Conservation (phyloP, 2,329 filamentous ascomycete genomes). For the Cordyceps fumosorosea region DNA sequence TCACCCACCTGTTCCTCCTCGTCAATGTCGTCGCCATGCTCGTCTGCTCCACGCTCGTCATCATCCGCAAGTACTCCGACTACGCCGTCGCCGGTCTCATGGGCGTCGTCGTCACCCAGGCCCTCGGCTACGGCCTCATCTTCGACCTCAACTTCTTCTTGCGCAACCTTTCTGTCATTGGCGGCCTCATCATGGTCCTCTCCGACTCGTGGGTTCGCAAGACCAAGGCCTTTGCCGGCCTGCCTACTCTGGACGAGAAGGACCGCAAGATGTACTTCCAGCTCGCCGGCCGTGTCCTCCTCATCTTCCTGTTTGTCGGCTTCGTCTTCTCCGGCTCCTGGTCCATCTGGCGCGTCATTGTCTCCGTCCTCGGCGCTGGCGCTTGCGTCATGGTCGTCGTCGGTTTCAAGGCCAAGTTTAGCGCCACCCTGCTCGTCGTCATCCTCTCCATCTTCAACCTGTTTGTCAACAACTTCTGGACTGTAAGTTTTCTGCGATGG, state of each 20-base stretch:
- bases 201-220: constrained; percentile 98
- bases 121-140: constrained; percentile 92
- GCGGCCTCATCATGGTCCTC: constrained; percentile 93
- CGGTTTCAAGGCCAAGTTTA: constrained; percentile 99
- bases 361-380: constrained; percentile 77
- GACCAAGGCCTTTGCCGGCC: constrained; percentile 89
- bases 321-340: constrained; percentile 95
- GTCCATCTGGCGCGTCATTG: constrained; percentile 80
- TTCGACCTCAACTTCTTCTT: constrained; percentile 99
- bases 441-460: constrained; percentile 96
- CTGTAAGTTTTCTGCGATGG: constrained; percentile 51
- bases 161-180: constrained; percentile 94
- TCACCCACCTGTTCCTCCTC: constrained; percentile 91
- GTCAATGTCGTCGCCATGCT: constrained; percentile 86
- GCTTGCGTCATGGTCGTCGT: constrained; percentile 98
- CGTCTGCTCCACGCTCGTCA: constrained; percentile 75
- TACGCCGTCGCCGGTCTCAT: constrained; percentile 88
- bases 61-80: constrained; percentile 86
- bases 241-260: constrained; percentile 95
- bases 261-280: constrained; percentile 99
- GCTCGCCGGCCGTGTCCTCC: constrained; percentile 85
- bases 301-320: constrained; percentile 96
- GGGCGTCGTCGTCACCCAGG: constrained; percentile 85
- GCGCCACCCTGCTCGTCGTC: constrained; percentile 88
- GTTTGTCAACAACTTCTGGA: constrained; percentile 99